Evolutionary conservation across 1,139 yeast species (phyloP).

Genomic region (Pichia sp.): DNA sequence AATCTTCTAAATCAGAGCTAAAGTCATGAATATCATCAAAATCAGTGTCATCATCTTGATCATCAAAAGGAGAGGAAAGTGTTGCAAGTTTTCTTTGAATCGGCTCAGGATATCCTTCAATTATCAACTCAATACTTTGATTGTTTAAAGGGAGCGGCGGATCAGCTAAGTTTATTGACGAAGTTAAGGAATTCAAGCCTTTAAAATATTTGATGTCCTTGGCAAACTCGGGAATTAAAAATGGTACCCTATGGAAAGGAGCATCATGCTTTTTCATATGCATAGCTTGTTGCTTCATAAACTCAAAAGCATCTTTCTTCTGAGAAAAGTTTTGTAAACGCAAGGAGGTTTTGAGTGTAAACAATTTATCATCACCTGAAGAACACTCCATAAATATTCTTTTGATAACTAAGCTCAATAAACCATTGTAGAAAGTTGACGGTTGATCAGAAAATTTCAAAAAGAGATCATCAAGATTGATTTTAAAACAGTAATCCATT

Average conservation of each 20-base stretch:
- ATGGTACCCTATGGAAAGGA: conserved; percentile 74
- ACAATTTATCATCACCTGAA: conserved; percentile 19
- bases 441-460: conserved; percentile 62
- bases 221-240: conserved; percentile 47
- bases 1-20: conserved; percentile 10
- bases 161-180: conserved; percentile 59
- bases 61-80: conserved; percentile 7
- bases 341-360: conserved; percentile 45
- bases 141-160: conserved; percentile 54
- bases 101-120: conserved; percentile 30
- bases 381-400: conserved; percentile 33
- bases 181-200: conserved; percentile 45
- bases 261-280: conserved; percentile 71
- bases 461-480: conserved; percentile 31
- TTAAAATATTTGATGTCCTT: conserved; percentile 35
- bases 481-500: conserved; percentile 13
- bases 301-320: conserved; percentile 41
- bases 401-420: conserved; percentile 47
- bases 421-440: conserved; percentile 55
- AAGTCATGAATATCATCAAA: conserved; percentile 8
- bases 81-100: conserved; percentile 14
- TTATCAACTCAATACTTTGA: conserved; percentile 34
- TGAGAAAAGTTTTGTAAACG: conserved; percentile 54
- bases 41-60: conserved; percentile 6
- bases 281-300: conserved; percentile 48